Evolutionary conservation across 1,284 basidiomycete genomes (phyloP).

Genomic region (Apiotrichum domesticum): DNA sequence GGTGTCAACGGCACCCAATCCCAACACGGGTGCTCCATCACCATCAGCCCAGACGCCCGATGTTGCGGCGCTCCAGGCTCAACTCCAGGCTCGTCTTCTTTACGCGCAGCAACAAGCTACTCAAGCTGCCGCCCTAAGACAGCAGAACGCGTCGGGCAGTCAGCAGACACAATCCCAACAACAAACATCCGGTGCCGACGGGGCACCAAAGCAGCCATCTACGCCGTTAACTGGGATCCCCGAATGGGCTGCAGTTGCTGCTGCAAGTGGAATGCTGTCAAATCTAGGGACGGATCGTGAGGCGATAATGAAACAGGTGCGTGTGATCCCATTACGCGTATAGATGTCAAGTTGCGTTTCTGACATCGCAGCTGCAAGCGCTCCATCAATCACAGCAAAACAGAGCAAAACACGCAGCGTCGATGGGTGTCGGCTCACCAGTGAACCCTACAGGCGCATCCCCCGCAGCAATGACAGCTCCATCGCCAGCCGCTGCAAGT

Average conservation of each 20-base stretch:
- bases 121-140: constrained; percentile 8
- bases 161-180: constrained; percentile 5
- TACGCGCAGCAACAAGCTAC: constrained; percentile 20
- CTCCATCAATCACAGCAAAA: constrained; percentile 28
- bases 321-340: background rate
- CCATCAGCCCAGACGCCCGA: constrained; percentile 3
- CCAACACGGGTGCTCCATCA: background rate
- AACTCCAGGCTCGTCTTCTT: constrained; percentile 18
- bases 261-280: constrained; percentile 16
- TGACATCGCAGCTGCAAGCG: constrained; percentile 26
- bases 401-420: constrained; percentile 12
- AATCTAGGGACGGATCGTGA: constrained; percentile 29
- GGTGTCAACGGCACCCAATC: background rate
- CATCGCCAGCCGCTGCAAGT: constrained; percentile 6
- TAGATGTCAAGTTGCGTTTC: background rate
- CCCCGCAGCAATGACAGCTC: constrained; percentile 4
- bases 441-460: constrained; percentile 2
- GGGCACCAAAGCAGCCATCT: background rate
- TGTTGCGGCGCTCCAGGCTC: constrained; percentile 13
- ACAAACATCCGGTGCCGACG: background rate
- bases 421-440: background rate
- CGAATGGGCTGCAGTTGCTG: constrained; percentile 13
- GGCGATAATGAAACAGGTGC: constrained; percentile 40
- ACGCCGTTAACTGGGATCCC: constrained; percentile 2
- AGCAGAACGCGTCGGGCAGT: background rate